Base-by-base conservation (phyloP, 495 filamentous ascomycete genomes). In the Aspergillus hancockii region DNA sequence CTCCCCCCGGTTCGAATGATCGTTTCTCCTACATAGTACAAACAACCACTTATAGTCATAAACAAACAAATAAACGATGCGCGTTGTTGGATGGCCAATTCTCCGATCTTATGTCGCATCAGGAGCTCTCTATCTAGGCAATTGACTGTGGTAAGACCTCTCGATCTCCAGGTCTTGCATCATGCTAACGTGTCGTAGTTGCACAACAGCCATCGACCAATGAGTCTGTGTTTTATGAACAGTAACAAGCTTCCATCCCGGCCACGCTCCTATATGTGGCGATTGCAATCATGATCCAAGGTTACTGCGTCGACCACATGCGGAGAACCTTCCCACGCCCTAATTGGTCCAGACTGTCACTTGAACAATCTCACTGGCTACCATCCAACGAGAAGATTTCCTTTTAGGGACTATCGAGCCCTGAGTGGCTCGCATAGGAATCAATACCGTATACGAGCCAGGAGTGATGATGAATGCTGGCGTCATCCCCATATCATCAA, bases 401-500 rank as follows among this genome's bases (percentile, higher is more conserved):
- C 45, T 57, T 13, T 28, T 36, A 12, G 19, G 13, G 38, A 38
- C 21, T 28, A 21, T 55, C 53, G 22, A 34, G 22, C n/a, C 16
- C 4, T 23, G 21, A 40, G 51, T 54, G 51, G 32, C 51, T n/a
- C 32, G 1, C 9, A 41, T 4, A 3, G 8, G 14, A 23, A 21
- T 45, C 36, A 19, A 38, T 49, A 36, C 43, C 12, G 8, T 30
- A 18, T 57, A 12, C 25, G 25, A 32, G 28, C 10, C 2, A 36
- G 13, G 18, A 47, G 60, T 63, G 59, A 38, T 63, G 68, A 54
- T 65, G 47, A 62, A 47, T 64, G 49, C 62, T 41, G 45, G 67
- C 70, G 70, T 72, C 68, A 72, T 71, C 28, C 49, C 49, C 50
- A 25, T 43, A 59, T 65, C 67, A 67, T 69, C 45, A 32, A 49